These are phyloP conservation scores for Suhomyces anneliseae DNA, from an alignment of 1,139 yeast genomes.

Conservation along the genomic window DNA sequence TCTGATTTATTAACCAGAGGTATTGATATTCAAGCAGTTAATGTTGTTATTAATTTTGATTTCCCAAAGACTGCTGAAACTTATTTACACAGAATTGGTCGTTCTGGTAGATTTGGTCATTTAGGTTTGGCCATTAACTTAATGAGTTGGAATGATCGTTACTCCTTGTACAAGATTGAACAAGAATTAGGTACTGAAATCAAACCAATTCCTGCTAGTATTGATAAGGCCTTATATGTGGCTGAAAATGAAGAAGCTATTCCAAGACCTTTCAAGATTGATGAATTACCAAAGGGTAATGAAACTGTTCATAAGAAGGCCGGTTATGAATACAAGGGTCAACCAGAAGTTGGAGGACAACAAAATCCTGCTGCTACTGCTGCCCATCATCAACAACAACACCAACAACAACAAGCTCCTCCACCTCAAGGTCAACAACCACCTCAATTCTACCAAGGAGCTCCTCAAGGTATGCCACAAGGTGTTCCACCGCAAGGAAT, in stretches of 20 bases:
- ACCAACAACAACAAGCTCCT: constrained; percentile 10
- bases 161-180: constrained; percentile 89
- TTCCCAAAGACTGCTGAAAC: constrained; percentile 99
- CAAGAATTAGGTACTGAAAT: constrained; percentile 98
- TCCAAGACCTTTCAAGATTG: constrained; percentile 86
- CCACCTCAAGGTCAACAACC: constrained; percentile 15
- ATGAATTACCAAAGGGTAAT: constrained; percentile 57
- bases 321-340: constrained; percentile 52
- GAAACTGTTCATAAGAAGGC: constrained; percentile 36
- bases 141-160: constrained; percentile 96
- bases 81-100: constrained; percentile 96
- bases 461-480: constrained; percentile 5
- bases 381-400: too few species aligned
- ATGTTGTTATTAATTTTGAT: constrained; percentile 95
- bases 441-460: constrained; percentile 12
- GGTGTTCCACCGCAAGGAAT: constrained; percentile 7
- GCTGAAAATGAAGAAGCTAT: constrained; percentile 75
- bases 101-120: constrained; percentile 99
- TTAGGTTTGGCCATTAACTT: constrained; percentile 95
- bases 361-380: constrained; percentile 10
- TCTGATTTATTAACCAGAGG: constrained; percentile 97
- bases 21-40: constrained; percentile 98
- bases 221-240: constrained; percentile 86
- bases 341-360: constrained; percentile 32
- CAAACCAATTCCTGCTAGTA: constrained; percentile 89